Conservation (phyloP, 345 rosid genomes). For the Nephelium lappaceum region DNA sequence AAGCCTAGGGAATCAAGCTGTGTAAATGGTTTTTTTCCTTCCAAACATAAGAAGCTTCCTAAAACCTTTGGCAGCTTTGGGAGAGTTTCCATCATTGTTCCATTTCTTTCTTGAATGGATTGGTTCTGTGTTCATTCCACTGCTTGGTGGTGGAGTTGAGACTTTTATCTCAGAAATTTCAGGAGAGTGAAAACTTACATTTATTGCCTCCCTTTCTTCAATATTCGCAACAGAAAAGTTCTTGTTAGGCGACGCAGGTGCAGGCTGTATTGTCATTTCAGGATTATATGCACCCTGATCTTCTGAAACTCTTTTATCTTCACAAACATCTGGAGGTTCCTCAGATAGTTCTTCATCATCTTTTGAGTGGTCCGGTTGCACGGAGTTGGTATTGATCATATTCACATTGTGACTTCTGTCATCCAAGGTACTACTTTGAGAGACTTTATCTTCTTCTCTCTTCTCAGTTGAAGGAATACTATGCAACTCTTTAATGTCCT, state of each 20-base stretch:
- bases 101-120: slow-evolving; percentile 78
- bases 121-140: slow-evolving; percentile 47
- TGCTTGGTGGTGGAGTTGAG: slow-evolving; percentile 64
- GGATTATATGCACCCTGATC: slow-evolving; percentile 26
- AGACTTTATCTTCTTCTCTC: slow-evolving; percentile 25
- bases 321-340: slow-evolving; percentile 32
- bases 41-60: slow-evolving; percentile 91
- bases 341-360: slow-evolving; percentile 32
- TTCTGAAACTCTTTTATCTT: slow-evolving; percentile 32
- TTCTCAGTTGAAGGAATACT: slow-evolving; percentile 44
- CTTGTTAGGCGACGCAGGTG: slow-evolving; percentile 40
- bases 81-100: slow-evolving; percentile 67
- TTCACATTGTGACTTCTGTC: slow-evolving; percentile 26
- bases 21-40: slow-evolving; percentile 44
- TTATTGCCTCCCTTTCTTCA: slow-evolving; percentile 28
- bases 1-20: slow-evolving; percentile 19
- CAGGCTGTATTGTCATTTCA: slow-evolving; percentile 32
- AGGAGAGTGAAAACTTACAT: slow-evolving; percentile 31
- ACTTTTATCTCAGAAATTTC: slow-evolving; percentile 57
- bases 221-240: slow-evolving; percentile 36
- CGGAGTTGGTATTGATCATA: slow-evolving; percentile 25
- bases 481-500: slow-evolving; percentile 65
- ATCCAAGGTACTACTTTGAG: slow-evolving; percentile 25
- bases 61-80: slow-evolving; percentile 81
- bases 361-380: slow-evolving; percentile 17